These are phyloP conservation scores for Cryptosporidium ubiquitum DNA, from an alignment of 169 alveolate genomes.

Conservation along the genomic window DNA sequence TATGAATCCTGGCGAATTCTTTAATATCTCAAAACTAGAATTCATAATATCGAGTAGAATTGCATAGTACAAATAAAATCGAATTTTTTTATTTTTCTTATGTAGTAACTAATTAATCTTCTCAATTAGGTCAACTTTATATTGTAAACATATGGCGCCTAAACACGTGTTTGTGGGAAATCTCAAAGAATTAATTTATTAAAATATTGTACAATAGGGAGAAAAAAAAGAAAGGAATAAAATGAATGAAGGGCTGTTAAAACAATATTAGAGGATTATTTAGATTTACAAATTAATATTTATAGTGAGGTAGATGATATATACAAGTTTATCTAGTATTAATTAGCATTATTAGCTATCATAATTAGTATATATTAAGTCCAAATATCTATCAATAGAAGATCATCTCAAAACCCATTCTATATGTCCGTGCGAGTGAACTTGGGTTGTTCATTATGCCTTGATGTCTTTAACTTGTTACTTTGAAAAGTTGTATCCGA, in stretches of 20 bases:
- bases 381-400: neutral
- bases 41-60: neutral
- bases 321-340: neutral
- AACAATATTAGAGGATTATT: too few relatives aligned
- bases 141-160: neutral
- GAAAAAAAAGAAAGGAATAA: too few relatives aligned
- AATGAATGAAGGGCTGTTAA: too few relatives aligned
- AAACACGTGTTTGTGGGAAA: neutral
- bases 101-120: too few relatives aligned
- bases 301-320: neutral
- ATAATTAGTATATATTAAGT: neutral
- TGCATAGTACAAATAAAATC: neutral
- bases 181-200: neutral
- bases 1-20: constrained; percentile 24
- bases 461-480: constrained; percentile 2
- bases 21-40: neutral
- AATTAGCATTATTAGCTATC: neutral
- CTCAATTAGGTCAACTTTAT: neutral
- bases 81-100: too few relatives aligned
- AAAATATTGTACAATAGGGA: too few relatives aligned
- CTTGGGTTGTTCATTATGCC: neutral
- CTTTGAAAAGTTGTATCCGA: neutral
- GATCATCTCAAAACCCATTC: neutral
- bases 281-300: neutral
- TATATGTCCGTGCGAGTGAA: constrained; percentile 7